Base-by-base conservation (phyloP, 768 basidiomycete species). In the Suillus bovinus region DNA sequence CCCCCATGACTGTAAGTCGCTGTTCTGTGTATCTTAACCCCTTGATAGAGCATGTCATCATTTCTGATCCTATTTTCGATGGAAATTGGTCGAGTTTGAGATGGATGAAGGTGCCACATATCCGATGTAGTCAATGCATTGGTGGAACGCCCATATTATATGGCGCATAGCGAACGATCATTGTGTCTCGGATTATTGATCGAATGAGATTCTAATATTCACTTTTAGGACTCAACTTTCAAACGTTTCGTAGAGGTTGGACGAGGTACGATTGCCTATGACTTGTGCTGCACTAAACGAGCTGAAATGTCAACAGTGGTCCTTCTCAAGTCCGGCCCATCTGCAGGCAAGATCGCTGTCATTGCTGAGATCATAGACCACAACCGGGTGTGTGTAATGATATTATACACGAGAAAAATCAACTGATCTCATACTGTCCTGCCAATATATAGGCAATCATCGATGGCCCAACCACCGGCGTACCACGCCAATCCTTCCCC, bases 361-460 rank as follows among this genome's bases (percentile, higher is more conserved):
- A 96, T 99, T 76, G 89, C 87, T 57, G 95, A 99, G 79, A 96
- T 99, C 78, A 96, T 99, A 67, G 97, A 99, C 86, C 96, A 99
- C 85, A 96, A 95, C 84, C 88, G 96, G 76, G 96, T 97, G 74
- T 64, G 91, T 77, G 54, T 24, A 13, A 41, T 50, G 27, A n/a
- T 27, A 38, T 44, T 5, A 53, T 46, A 14, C 49, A 3, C 42
- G 2, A 38, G 54, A 36, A 55, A 22, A 10, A 24, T 38, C 1
- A n/a, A 5, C 55, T 24, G 57, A 39, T 57, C 20, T 36, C 49
- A 29, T n/a, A 44, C 22, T 27, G 50, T 58, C 53, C 54, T 24
- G 22, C 39, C 27, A 10, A 53, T 34, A 22, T 58, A 0, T 71
- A 99, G 96, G 96, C 96, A 38, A 86, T 99, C 74, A 87, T 99